These are phyloP conservation scores for Allium cepa DNA, from an alignment of 106 monocot genomes.

Conservation along the genomic window DNA sequence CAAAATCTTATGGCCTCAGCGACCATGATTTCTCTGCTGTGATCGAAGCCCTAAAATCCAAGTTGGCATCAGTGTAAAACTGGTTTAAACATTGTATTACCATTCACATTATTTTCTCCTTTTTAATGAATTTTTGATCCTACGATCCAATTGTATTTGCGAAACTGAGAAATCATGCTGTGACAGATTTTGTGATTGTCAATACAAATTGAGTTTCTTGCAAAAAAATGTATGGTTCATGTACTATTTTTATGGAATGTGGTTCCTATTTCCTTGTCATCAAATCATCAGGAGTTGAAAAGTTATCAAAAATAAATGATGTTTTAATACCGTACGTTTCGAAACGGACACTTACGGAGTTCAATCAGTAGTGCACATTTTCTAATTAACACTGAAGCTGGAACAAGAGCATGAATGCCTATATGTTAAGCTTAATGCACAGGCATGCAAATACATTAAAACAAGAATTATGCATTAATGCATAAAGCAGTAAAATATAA, in stretches of 20 bases:
- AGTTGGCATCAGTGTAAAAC: slow-evolving; percentile 6
- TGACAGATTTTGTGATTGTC: neutral
- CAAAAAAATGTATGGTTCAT: too few relatives aligned
- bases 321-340: too few relatives aligned
- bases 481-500: too few relatives aligned
- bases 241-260: too few relatives aligned
- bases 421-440: neutral
- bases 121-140: neutral
- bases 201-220: too few relatives aligned
- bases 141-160: neutral
- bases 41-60: slow-evolving; percentile 58
- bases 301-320: too few relatives aligned
- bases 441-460: neutral
- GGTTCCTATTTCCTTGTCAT: too few relatives aligned
- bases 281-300: too few relatives aligned
- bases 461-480: neutral
- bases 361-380: too few relatives aligned
- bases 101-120: neutral
- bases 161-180: neutral
- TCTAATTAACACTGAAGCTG: too few relatives aligned
- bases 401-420: too few relatives aligned
- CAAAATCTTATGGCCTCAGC: slow-evolving; percentile 71
- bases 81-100: neutral
- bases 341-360: too few relatives aligned
- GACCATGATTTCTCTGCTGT: slow-evolving; percentile 91